Percentiles rank a stretch among this genome's conserved stretches.
phyloP scores from a whole-genome alignment of 2,329 filamentous ascomycete species.

The Lasiodiplodia citricola region DNA sequence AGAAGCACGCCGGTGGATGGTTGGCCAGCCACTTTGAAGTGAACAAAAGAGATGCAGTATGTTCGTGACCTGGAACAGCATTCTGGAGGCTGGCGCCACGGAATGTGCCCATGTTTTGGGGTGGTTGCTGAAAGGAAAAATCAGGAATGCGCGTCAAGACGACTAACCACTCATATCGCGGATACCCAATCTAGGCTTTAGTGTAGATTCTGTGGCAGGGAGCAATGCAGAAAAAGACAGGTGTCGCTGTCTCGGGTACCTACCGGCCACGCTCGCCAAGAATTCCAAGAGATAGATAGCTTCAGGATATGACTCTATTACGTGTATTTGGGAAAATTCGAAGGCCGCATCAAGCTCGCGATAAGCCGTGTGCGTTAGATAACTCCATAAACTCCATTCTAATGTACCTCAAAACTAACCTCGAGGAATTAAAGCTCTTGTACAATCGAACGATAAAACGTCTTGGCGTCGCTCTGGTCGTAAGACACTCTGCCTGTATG shows the following conservation, averaged over 20 bases:
- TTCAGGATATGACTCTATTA: neutral
- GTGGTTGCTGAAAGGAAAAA: neutral
- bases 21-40: conserved; percentile 10
- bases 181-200: neutral
- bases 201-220: neutral
- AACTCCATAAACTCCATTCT: neutral
- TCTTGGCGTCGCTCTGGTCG: neutral
- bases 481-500: neutral
- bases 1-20: neutral
- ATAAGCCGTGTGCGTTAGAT: neutral
- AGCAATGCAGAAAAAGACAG: neutral
- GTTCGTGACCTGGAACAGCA: neutral
- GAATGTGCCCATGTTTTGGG: conserved; percentile 11
- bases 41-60: neutral
- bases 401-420: neutral
- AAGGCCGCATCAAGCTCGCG: neutral
- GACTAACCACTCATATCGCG: conserved; percentile 5
- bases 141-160: neutral
- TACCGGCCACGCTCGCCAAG: neutral
- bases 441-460: neutral
- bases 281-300: neutral
- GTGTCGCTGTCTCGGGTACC: neutral
- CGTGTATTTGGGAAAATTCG: neutral
- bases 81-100: conserved; percentile 4
- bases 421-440: neutral